A percentile compares a stretch with the other conserved stretches of the same genome.
phyloP scores from a whole-genome alignment of 1,139 yeast species.

The Kurtzmaniella quercitrusa region DNA sequence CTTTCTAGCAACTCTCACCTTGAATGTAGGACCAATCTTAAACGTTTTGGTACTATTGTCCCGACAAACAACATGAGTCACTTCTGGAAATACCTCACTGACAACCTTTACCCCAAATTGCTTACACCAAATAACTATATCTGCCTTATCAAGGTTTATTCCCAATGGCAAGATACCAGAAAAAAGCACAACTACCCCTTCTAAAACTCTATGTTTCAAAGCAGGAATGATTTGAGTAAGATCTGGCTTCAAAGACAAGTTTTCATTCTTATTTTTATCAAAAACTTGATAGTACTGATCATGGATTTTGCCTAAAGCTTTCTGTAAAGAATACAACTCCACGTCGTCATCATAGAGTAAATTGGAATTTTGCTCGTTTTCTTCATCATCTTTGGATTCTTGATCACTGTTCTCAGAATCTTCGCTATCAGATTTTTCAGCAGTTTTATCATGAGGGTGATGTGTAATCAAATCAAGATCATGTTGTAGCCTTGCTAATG shows the following conservation, averaged over 20 bases:
- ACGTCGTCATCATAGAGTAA: slow-evolving; percentile 76
- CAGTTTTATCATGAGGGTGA: slow-evolving; percentile 20
- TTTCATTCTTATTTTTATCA: slow-evolving; percentile 17
- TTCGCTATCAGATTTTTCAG: slow-evolving; percentile 8
- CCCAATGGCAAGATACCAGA: slow-evolving; percentile 87
- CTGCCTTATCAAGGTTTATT: slow-evolving; percentile 63
- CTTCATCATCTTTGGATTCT: slow-evolving; percentile 22
- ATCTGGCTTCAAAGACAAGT: slow-evolving; percentile 40
- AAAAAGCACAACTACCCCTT: slow-evolving; percentile 68
- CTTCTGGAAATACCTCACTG: slow-evolving; percentile 63
- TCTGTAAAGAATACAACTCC: slow-evolving; percentile 64
- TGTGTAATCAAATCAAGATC: slow-evolving; percentile 58
- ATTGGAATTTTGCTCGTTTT: slow-evolving; percentile 47
- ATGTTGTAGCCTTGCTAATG: slow-evolving; percentile 78
- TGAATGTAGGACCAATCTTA: slow-evolving; percentile 47
- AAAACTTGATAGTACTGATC: slow-evolving; percentile 55
- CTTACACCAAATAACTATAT: slow-evolving; percentile 86
- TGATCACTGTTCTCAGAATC: slow-evolving; percentile 13
- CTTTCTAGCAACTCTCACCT: slow-evolving; percentile 72
- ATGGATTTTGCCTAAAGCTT: slow-evolving; percentile 63
- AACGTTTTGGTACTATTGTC: slow-evolving; percentile 53
- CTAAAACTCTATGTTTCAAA: slow-evolving; percentile 64
- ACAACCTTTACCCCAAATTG: slow-evolving; percentile 90
- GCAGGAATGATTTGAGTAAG: slow-evolving; percentile 66
- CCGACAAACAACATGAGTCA: slow-evolving; percentile 85